Base-by-base conservation (phyloP, 768 basidiomycete genomes). In the Pisolithus tinctorius region DNA sequence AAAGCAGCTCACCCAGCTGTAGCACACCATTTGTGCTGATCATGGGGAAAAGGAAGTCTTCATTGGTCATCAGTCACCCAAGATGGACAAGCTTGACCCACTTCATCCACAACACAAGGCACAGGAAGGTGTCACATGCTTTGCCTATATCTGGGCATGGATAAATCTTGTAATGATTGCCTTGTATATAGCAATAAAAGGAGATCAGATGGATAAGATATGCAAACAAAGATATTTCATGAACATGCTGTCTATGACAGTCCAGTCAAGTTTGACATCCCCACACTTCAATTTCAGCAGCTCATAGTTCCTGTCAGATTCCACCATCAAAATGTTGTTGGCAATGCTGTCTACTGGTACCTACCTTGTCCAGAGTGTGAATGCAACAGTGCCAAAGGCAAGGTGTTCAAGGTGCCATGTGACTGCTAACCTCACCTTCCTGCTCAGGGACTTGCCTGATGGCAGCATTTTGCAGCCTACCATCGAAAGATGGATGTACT, bases 221-320 rank as follows among this genome's bases (percentile, higher is more conserved):
- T 20, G 20, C 2, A 2, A 20, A 20, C 40, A 20, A 3, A 58
- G 55, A 6, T 40, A 56, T 8, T 38, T 53, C 14, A 9, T 37
- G 26, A 55, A 36, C 0, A 20, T 20, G 20, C 20, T 2, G 2
- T 58, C 20, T 6, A 58, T 26, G 2, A 30, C 17, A 0, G 5
- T 17, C 1, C 2, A 26, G 53, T 59, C 25, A 30, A 45, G n/a
- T 3, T 48, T 56, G 27, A 71, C 37, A 36, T 71, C 55, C 5
- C 55, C 43, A 6, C 50, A 4, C 36, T 63, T 57, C 2, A 72
- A 34, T 4, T 58, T 55, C 9, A 65, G 48, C 1, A 63, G 51
- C 53, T 73, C 68, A 29, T 66, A 68, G 55, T 65, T 66, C 40
- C 69, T 72, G 37, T 6, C 2, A 30, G 6, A 4, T 20, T 4